Percentiles rank a stretch among this genome's conserved stretches.
These are phyloP conservation scores for Arachis monticola DNA, from an alignment of 331 rosid genomes.

Conservation along the genomic window DNA sequence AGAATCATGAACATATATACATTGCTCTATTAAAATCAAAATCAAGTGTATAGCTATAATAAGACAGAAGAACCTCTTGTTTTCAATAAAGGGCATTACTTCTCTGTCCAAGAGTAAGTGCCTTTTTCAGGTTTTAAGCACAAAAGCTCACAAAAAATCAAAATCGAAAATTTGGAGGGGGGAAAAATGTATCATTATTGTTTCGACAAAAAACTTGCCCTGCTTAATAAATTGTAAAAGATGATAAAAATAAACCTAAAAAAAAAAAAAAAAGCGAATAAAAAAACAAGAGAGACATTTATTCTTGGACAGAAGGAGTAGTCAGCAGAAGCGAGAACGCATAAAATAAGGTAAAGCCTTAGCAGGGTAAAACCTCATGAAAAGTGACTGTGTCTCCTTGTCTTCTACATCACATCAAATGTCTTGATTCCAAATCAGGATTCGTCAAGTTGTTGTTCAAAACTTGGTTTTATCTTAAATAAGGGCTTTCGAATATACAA, in stretches of 20 bases:
- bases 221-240: no score
- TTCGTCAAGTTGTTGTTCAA: conserved; percentile 82
- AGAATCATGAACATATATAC: conserved; percentile 33
- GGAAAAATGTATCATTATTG: no score
- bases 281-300: no score
- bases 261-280: no score
- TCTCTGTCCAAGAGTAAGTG: no score
- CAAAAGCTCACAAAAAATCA: no score
- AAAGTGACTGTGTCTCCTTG: conserved; percentile 88
- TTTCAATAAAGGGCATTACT: background rate
- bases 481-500: conserved; percentile 69
- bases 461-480: conserved; percentile 84
- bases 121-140: no score
- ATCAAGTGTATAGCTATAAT: background rate
- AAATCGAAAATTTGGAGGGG: no score
- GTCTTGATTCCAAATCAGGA: conserved; percentile 80
- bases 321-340: conserved; percentile 28
- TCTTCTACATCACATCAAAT: conserved; percentile 83
- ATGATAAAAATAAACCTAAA: no score
- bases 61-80: background rate
- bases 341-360: conserved; percentile 18
- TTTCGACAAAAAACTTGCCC: no score
- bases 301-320: background rate
- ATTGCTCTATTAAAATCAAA: conserved; percentile 21
- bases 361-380: conserved; percentile 64